A percentile compares a stretch with the other conserved stretches of the same genome.
phyloP scores from a whole-genome alignment of 2,329 filamentous ascomycete species.

The Lachnellula subtilissima region DNA sequence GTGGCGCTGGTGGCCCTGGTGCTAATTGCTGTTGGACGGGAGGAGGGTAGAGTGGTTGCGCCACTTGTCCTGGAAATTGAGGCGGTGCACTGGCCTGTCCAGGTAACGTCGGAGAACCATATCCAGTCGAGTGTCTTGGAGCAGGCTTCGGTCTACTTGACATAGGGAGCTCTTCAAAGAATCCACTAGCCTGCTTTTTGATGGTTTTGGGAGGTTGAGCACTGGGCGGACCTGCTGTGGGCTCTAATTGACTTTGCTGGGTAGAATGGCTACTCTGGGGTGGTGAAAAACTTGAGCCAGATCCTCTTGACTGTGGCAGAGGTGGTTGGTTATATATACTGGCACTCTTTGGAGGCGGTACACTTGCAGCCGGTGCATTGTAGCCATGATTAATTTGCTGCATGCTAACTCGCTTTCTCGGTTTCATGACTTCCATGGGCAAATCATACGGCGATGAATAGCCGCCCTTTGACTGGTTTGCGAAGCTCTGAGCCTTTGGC shows the following conservation, averaged over 20 bases:
- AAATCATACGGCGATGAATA: conserved; percentile 95
- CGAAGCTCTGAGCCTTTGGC: conserved; percentile 74
- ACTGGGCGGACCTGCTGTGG: not conserved
- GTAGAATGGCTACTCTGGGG: conserved; percentile 15
- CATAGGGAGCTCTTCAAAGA: conserved; percentile 74
- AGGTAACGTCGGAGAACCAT: conserved; percentile 17
- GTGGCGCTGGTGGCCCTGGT: conserved; percentile 3
- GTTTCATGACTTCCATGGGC: conserved; percentile 79
- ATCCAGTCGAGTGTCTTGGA: conserved; percentile 41
- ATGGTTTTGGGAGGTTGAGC: conserved; percentile 8
- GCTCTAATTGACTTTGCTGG: conserved; percentile 11
- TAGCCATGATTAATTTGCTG: conserved; percentile 34
- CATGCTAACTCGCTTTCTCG: conserved; percentile 57
- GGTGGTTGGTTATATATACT: conserved; percentile 23
- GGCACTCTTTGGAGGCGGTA: conserved; percentile 27
- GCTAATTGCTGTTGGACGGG: conserved; percentile 11
- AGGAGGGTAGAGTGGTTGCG: conserved; percentile 15
- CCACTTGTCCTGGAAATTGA: conserved; percentile 13
- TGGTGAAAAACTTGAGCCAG: conserved; percentile 20
- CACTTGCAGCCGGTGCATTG: conserved; percentile 18
- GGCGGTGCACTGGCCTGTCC: conserved; percentile 1
- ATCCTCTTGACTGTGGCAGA: conserved; percentile 15
- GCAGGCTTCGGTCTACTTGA: conserved; percentile 56
- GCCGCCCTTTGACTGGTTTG: conserved; percentile 81
- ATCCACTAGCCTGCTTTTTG: conserved; percentile 46